Evolutionary conservation across 179 eudicot species (phyloP).

Genomic region (Gypsophila paniculata): DNA sequence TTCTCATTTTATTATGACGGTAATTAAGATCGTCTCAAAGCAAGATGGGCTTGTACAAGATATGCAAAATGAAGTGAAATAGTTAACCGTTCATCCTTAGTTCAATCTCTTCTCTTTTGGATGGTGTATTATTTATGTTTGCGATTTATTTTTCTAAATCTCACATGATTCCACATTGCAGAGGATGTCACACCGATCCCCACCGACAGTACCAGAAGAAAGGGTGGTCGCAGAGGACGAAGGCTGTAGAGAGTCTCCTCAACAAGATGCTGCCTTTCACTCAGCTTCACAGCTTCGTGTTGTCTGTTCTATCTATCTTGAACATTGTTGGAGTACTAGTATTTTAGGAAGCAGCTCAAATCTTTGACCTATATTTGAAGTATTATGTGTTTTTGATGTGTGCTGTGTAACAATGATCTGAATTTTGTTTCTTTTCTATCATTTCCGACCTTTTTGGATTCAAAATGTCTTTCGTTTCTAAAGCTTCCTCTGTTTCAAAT

Average conservation of each 20-base stretch:
- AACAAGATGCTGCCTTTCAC: not conserved
- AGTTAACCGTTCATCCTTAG: not conserved
- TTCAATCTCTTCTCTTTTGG: not conserved
- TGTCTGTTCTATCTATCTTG: slow-evolving; percentile 6
- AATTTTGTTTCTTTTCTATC: not conserved
- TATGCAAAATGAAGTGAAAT: no score
- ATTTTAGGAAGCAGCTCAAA: slow-evolving; percentile 1
- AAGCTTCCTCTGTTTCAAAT: no score
- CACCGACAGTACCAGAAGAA: slow-evolving; percentile 74
- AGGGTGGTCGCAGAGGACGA: slow-evolving; percentile 89
- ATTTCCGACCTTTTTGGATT: not conserved
- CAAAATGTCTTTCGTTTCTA: not conserved
- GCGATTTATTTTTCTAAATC: not conserved
- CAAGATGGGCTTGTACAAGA: no score
- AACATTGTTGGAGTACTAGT: not conserved
- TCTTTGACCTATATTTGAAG: not conserved
- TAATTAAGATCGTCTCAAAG: no score
- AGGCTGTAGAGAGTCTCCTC: slow-evolving; percentile 44
- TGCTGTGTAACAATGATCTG: not conserved
- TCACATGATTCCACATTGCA: slow-evolving; percentile 23
- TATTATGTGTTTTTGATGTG: not conserved
- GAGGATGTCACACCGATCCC: slow-evolving; percentile 89
- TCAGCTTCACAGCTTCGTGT: not conserved
- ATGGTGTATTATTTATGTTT: not conserved
- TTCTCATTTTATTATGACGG: no score